Evolutionary conservation across 2,329 filamentous ascomycete genomes (phyloP), one percentile per base, ranked within the genome.

Genomic region (Aspergillus ibericus): DNA sequence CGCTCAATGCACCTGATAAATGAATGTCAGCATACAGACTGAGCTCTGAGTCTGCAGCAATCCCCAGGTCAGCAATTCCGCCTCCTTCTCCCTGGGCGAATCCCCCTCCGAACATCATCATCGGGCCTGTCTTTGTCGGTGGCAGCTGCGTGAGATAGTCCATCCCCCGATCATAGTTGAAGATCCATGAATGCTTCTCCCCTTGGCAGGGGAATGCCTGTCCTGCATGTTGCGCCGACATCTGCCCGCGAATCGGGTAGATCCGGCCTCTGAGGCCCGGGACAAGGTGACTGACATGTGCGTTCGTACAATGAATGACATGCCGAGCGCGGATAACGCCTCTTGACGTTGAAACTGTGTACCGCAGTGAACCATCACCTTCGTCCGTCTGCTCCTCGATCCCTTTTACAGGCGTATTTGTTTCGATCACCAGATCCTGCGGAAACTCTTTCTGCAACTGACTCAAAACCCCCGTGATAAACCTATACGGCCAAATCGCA

Each of bases 251-350:
- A 1, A 75, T 60, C 0, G 77, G 75, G 50, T 72, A 77, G 5
- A 80, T 56, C 8, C 67, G 66, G 7, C 77, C 77, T 5, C 70
- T 65, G 4, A 81, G 66, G 0, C 63, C 77, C 0, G 84, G 82
- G 2, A 86, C 65, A 1, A 87, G 77, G 52, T 84, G 78, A 0
- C 78, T 69, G 0, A 81, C 76, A 61, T 82, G 82, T 5, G 75
- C 83, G 60, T 88, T 87, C 1, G 83, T 87, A 7, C 82, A 82
- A 61, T 88, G 82, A 2, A 87, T 75, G 1, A 88, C 73, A 53
- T 86, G 80, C 0, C 74, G 72, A 7, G 82, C 75, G 3, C 66
- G 68, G 34, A 86, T 74, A 0, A 42, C 62, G 2, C 83, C 83
- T 6, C 79, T 72, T 0, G 63, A 54, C 1, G 84, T 86, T 4